phyloP scores from a whole-genome alignment of 1,284 basidiomycete species.

The Volvariella surrecta region DNA sequence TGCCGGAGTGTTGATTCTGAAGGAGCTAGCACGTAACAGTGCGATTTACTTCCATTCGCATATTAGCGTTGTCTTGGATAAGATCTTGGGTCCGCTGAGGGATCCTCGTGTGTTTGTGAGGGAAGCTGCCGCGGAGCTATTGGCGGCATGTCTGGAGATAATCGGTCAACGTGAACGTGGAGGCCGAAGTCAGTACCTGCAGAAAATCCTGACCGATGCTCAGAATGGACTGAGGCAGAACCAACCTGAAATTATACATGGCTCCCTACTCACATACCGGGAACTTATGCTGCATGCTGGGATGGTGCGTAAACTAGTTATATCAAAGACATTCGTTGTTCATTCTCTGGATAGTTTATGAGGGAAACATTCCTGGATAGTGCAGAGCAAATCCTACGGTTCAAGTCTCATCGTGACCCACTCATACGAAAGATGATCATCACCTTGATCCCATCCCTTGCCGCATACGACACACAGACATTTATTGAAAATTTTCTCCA shows the following conservation, averaged over 20 bases:
- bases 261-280: conserved; percentile 87
- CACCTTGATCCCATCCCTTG: conserved; percentile 87
- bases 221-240: conserved; percentile 79
- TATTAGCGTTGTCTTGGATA: conserved; percentile 82
- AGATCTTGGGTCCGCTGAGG: conserved; percentile 82
- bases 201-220: conserved; percentile 83
- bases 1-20: conserved; percentile 82
- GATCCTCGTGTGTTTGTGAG: conserved; percentile 82
- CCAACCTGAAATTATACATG: conserved; percentile 85
- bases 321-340: conserved; percentile 7
- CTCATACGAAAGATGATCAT: conserved; percentile 91
- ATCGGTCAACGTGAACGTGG: conserved; percentile 67
- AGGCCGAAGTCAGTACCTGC: conserved; percentile 58
- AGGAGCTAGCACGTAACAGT: conserved; percentile 84
- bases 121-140: conserved; percentile 85
- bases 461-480: conserved; percentile 88
- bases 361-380: conserved; percentile 83
- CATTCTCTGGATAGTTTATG: conserved; percentile 66
- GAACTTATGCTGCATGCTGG: conserved; percentile 91
- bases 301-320: conserved; percentile 47
- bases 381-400: conserved; percentile 86
- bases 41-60: conserved; percentile 82
- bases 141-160: conserved; percentile 86
- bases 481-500: conserved; percentile 88
- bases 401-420: conserved; percentile 81